Evolutionary conservation across 768 basidiomycete species (phyloP), one percentile per base, ranked within the genome.

Genomic region (Suillus placidus): DNA sequence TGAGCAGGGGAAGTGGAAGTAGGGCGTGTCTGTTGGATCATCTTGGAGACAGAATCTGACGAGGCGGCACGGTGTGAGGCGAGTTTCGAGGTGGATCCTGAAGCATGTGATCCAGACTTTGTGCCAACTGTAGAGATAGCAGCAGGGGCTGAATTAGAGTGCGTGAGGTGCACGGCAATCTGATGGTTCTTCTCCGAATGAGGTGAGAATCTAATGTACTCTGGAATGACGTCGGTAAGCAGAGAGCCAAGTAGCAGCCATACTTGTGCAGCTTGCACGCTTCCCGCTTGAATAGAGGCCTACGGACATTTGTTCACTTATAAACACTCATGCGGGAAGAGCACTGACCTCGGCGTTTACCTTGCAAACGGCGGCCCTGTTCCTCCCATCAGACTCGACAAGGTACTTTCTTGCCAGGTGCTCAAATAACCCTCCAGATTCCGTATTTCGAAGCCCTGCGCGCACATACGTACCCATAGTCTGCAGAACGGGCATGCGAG

Each of bases 201-300:
- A 3, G 67, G 65, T 52, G 62, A 78, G 65, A 67, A 74, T 54
- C 49, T 74, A 49, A 66, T 67, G 5, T 73, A 74, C 52, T 76
- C 73, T 9, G 85, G 86, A 20, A 83, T 67, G 56, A 86, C 73
- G 61, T 88, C 82, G 0, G 79, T 78, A 23, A 92, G 75, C 4
- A 88, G 80, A 18, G 87, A 85, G 14, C 80, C 83, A 23, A 94
- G 74, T 2, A 94, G 75, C 10, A 86, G 69, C 93, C 93, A 94
- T 3, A 81, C 80, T 69, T 92, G 89, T 1, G 87, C 88, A 4
- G 84, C 84, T 5, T 83, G 78, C 34, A 80, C 71, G 65, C 86
- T 83, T 26, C 87, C 87, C 10, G 80, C 87, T 63, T 84, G 77
- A n/a, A 85, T 74, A 8, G 93, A 92, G 52, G 82, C 76, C 88